Conservation (phyloP, 306 rosid species). For the Castanea mollissima region DNA sequence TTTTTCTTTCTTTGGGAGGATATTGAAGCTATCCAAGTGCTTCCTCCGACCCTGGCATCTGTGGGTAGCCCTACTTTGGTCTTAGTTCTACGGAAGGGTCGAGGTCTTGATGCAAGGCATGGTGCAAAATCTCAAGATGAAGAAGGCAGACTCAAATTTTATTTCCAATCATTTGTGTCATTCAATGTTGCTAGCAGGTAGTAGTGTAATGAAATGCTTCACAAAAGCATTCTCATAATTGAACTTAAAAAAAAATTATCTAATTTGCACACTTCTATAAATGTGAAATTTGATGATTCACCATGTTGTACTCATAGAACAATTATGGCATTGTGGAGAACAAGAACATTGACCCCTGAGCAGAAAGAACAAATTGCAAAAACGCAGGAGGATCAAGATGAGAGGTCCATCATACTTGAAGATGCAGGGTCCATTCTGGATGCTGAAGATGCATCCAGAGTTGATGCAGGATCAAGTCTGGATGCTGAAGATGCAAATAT, state of each 20-base stretch:
- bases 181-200: slow-evolving; percentile 76
- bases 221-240: not conserved
- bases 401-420: slow-evolving; percentile 41
- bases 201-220: not conserved
- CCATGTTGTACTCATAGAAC: slow-evolving; percentile 48
- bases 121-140: slow-evolving; percentile 85
- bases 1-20: slow-evolving; percentile 96
- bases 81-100: slow-evolving; percentile 56
- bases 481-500: slow-evolving; percentile 53
- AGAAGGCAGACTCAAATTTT: slow-evolving; percentile 82
- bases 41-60: slow-evolving; percentile 71
- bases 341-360: slow-evolving; percentile 49
- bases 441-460: slow-evolving; percentile 29
- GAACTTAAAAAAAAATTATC: not conserved
- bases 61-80: slow-evolving; percentile 76
- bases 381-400: slow-evolving; percentile 62
- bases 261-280: not conserved
- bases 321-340: slow-evolving; percentile 77
- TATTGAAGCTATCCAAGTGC: slow-evolving; percentile 68
- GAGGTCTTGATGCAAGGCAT: slow-evolving; percentile 79
- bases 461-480: slow-evolving; percentile 26
- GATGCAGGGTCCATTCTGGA: slow-evolving; percentile 41
- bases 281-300: slow-evolving; percentile 15
- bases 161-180: slow-evolving; percentile 81
- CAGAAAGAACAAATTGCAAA: slow-evolving; percentile 52